Conservation (phyloP, 2,329 filamentous ascomycete species). For the Pseudocercospora vitis region DNA sequence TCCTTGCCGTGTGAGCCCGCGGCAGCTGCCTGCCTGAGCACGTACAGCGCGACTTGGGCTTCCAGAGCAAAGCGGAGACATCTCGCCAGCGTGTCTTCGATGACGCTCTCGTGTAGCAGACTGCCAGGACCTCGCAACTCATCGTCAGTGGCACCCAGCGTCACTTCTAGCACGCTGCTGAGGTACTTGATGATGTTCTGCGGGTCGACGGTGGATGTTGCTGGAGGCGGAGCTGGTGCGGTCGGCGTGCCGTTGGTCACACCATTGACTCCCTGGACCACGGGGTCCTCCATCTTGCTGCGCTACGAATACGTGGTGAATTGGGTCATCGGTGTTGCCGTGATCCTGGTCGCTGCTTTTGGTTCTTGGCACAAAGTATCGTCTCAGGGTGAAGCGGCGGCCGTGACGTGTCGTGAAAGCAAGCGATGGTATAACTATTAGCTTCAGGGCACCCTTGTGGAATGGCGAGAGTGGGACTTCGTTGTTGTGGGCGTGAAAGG, state of each 20-base stretch:
- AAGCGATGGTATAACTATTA: neutral
- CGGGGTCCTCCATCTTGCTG: slow-evolving; percentile 40
- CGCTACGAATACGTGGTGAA: slow-evolving; percentile 8
- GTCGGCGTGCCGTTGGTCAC: slow-evolving; percentile 35
- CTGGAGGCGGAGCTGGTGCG: slow-evolving; percentile 27
- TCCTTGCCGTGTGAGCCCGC: slow-evolving; percentile 48
- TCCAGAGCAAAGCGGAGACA: slow-evolving; percentile 89
- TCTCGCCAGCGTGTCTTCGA: slow-evolving; percentile 78
- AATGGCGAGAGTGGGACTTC: neutral
- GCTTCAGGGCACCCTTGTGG: neutral
- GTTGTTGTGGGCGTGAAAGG: neutral
- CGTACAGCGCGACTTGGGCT: slow-evolving; percentile 81
- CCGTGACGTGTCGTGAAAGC: slow-evolving; percentile 4
- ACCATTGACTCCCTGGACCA: slow-evolving; percentile 39
- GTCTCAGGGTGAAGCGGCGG: neutral
- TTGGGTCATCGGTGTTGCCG: slow-evolving; percentile 10
- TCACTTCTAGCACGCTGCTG: slow-evolving; percentile 49
- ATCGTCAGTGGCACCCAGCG: slow-evolving; percentile 56
- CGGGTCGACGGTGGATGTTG: slow-evolving; percentile 43
- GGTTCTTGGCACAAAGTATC: slow-evolving; percentile 10
- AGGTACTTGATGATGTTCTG: slow-evolving; percentile 52
- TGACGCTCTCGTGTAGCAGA: slow-evolving; percentile 70
- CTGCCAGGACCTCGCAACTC: slow-evolving; percentile 82
- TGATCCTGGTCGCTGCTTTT: slow-evolving; percentile 6
- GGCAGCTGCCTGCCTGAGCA: slow-evolving; percentile 72